Conservation (phyloP, 1,284 basidiomycete genomes). For the Ceraceosorus guamensis region DNA sequence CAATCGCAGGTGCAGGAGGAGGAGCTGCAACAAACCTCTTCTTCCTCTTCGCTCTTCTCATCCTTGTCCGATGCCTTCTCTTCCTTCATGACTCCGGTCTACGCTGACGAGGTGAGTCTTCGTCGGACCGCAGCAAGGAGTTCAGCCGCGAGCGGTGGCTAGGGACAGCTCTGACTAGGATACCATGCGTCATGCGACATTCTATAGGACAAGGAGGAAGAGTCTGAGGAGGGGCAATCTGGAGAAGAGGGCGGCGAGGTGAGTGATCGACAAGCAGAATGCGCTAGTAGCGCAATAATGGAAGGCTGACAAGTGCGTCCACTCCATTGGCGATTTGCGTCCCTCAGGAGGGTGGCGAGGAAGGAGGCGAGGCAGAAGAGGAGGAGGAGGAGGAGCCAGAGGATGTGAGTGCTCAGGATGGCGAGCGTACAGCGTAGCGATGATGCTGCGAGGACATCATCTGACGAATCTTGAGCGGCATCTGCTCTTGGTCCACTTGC, state of each 20-base stretch:
- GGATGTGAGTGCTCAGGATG: conserved; percentile 29
- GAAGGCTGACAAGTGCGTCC: background rate
- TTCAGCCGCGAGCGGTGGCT: too few relatives aligned
- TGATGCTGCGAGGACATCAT: background rate
- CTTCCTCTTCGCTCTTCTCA: background rate
- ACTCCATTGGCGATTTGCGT: background rate
- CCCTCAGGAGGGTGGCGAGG: conserved; percentile 10
- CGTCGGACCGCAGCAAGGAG: background rate
- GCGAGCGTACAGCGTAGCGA: too few relatives aligned
- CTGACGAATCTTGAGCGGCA: background rate
- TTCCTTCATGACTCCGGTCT: background rate
- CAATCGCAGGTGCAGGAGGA: too few relatives aligned
- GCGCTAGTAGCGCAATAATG: background rate
- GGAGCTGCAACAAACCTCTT: too few relatives aligned
- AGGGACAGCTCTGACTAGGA: background rate
- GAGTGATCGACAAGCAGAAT: conserved; percentile 11
- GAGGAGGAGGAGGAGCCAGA: conserved; percentile 40
- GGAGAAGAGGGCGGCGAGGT: conserved; percentile 10
- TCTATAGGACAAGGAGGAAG: conserved; percentile 4
- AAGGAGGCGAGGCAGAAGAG: conserved; percentile 22
- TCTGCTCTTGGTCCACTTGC: background rate
- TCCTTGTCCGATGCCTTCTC: background rate
- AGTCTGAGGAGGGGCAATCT: conserved; percentile 6
- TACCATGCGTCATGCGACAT: background rate
- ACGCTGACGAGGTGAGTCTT: background rate